Conservation (phyloP, 2,329 filamentous ascomycete genomes). For the Hirsutella rhossiliensis region DNA sequence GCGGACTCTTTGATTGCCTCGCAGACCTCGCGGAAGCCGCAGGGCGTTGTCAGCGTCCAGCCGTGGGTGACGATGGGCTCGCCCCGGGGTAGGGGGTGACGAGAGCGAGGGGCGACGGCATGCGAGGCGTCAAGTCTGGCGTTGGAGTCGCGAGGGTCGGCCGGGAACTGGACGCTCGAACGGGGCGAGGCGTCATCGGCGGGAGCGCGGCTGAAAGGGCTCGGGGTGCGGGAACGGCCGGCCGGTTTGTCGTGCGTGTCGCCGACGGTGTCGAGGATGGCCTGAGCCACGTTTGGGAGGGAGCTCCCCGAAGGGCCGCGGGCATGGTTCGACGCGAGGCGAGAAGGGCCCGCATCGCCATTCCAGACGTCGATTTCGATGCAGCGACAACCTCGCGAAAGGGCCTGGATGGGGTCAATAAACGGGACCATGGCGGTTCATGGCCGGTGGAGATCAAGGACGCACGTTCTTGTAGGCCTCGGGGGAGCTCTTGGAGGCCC, state of each 20-base stretch:
- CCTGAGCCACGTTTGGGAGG: constrained; percentile 30
- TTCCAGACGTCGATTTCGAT: constrained; percentile 97
- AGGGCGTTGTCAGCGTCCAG: constrained; percentile 74
- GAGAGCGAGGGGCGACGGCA: constrained; percentile 8
- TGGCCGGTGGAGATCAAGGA: constrained; percentile 4
- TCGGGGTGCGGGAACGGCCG: constrained; percentile 23
- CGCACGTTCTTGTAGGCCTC: constrained; percentile 67
- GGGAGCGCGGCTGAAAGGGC: constrained; percentile 20
- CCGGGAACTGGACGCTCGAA: constrained; percentile 15
- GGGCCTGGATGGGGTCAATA: constrained; percentile 34
- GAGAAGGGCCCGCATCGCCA: constrained; percentile 37
- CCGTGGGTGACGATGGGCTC: constrained; percentile 77
- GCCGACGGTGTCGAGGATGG: constrained; percentile 23
- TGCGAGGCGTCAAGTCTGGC: constrained; percentile 21
- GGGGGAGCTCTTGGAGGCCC: constrained; percentile 63
- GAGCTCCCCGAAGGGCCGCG: constrained; percentile 34
- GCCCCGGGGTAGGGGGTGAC: constrained; percentile 22
- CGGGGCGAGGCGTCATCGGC: constrained; percentile 17
- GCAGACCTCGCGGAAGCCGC: constrained; percentile 80
- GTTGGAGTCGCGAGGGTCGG: constrained; percentile 19
- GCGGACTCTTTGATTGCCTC: constrained; percentile 66
- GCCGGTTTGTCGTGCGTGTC: constrained; percentile 18
- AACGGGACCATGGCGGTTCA: not conserved
- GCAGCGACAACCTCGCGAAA: constrained; percentile 70
- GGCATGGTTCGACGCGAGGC: constrained; percentile 27